Conservation (phyloP, 495 filamentous ascomycete genomes). For the Symbiotaphrina buchneri region DNA sequence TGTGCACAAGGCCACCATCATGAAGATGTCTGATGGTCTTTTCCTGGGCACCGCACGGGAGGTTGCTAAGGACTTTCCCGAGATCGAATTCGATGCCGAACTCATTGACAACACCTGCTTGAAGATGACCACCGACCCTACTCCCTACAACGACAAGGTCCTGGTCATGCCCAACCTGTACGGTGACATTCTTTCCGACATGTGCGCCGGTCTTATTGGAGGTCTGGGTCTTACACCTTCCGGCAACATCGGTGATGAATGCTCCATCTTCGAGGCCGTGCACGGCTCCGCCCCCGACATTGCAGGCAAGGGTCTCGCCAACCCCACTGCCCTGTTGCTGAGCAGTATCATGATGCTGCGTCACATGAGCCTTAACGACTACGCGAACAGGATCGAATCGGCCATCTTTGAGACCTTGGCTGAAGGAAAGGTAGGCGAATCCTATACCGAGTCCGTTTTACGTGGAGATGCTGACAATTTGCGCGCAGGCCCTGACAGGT, state of each 20-base stretch:
- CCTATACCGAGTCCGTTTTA: background rate
- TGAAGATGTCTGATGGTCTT: constrained; percentile 99
- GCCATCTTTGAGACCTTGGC: constrained; percentile 86
- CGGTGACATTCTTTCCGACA: constrained; percentile 97
- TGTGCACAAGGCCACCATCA: constrained; percentile 98
- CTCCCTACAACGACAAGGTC: constrained; percentile 96
- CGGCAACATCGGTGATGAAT: constrained; percentile 96
- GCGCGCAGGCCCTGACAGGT: constrained; percentile 48
- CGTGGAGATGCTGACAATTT: constrained; percentile 6
- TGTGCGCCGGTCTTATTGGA: constrained; percentile 96
- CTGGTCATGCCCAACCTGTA: constrained; percentile 99
- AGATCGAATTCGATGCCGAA: constrained; percentile 87
- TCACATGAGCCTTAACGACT: constrained; percentile 78
- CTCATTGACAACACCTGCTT: constrained; percentile 96
- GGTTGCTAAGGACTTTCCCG: constrained; percentile 81
- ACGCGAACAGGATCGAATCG: constrained; percentile 75
- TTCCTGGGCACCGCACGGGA: constrained; percentile 73
- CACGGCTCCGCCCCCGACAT: constrained; percentile 97
- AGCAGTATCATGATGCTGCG: constrained; percentile 97
- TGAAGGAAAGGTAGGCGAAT: constrained; percentile 58
- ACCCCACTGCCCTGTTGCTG: constrained; percentile 82
- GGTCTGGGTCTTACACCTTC: constrained; percentile 92
- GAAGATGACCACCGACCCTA: constrained; percentile 87
- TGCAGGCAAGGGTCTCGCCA: constrained; percentile 83
- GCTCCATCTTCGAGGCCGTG: constrained; percentile 98